A percentile compares a stretch with the other conserved stretches of the same genome.
Evolutionary conservation across 2,329 filamentous ascomycete genomes (phyloP).

Genomic region (Penicillium brevicompactum): DNA sequence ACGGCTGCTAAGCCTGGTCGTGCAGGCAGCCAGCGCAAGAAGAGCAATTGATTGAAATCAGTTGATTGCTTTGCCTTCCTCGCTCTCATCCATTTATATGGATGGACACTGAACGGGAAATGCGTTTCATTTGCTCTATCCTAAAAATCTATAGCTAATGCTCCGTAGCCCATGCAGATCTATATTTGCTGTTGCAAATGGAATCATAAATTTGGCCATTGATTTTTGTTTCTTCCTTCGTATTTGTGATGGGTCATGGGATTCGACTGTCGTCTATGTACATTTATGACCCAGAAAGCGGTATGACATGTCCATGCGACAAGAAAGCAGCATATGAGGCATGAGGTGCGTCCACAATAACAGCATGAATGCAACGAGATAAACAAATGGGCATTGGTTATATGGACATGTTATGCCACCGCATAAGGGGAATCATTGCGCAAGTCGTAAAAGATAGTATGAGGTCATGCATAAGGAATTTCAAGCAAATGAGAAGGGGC

Average conservation of each 20-base stretch:
- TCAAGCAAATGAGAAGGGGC: constrained; percentile 68
- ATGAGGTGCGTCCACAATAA: constrained; percentile 2
- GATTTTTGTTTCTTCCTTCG: background rate
- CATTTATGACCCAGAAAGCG: constrained; percentile 13
- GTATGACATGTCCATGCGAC: constrained; percentile 5
- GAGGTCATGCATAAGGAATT: constrained; percentile 7
- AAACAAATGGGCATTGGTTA: constrained; percentile 7
- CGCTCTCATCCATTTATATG: background rate
- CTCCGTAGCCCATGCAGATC: background rate
- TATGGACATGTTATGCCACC: constrained; percentile 15
- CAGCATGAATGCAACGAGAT: background rate
- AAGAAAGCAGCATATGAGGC: background rate
- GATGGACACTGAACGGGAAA: background rate
- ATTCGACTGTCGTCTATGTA: constrained; percentile 17
- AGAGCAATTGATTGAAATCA: constrained; percentile 20
- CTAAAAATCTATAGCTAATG: background rate
- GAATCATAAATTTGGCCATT: background rate
- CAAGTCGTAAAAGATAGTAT: constrained; percentile 14
- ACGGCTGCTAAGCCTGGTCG: constrained; percentile 15
- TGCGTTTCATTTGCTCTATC: background rate
- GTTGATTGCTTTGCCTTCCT: constrained; percentile 3
- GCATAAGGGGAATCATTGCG: constrained; percentile 31
- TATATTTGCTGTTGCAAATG: background rate
- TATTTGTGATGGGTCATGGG: background rate
- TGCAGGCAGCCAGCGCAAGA: constrained; percentile 27